phyloP scores from a whole-genome alignment of 441 rosid species.

The Pelargonium australe region DNA sequence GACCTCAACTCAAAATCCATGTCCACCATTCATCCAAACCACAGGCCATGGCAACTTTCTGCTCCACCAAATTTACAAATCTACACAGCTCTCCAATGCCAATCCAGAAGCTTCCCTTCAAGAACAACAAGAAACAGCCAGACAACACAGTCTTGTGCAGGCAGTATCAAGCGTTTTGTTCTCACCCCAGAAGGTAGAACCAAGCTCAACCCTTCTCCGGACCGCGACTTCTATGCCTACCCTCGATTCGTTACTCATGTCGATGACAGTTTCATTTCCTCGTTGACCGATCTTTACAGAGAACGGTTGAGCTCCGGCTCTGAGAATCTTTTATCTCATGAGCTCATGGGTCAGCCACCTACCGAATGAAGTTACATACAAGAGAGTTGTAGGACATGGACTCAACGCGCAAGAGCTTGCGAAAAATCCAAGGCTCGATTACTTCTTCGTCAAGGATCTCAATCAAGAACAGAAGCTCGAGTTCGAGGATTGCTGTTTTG shows the following conservation, averaged over 20 bases:
- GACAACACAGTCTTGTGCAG: conserved; percentile 42
- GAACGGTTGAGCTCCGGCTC: conserved; percentile 53
- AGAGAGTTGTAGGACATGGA: conserved; percentile 82
- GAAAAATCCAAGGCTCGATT: conserved; percentile 45
- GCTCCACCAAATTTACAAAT: conserved; percentile 1
- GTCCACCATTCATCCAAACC: conserved; percentile 26
- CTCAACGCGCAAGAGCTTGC: conserved; percentile 85
- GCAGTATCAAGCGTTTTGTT: conserved; percentile 61
- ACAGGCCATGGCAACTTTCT: conserved; percentile 25
- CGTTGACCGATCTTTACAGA: conserved; percentile 56
- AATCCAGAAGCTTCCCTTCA: conserved; percentile 8
- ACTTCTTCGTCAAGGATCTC: conserved; percentile 67
- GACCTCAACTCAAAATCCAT: conserved; percentile 14
- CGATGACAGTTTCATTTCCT: conserved; percentile 62
- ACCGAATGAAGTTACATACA: conserved; percentile 53
- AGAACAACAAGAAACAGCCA: conserved; percentile 27
- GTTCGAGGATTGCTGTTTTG: conserved; percentile 46
- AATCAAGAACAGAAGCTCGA: conserved; percentile 60
- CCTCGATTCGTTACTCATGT: conserved; percentile 87
- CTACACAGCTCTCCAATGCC: conserved; percentile 6
- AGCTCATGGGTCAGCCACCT: conserved; percentile 93
- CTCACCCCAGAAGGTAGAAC: conserved; percentile 58
- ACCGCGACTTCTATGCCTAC: conserved; percentile 64
- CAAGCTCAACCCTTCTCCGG: conserved; percentile 51
- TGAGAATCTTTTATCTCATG: conserved; percentile 72